These are phyloP conservation scores for Dothiorella sarmentorum DNA, from an alignment of 2,329 filamentous ascomycete genomes.

Conservation along the genomic window DNA sequence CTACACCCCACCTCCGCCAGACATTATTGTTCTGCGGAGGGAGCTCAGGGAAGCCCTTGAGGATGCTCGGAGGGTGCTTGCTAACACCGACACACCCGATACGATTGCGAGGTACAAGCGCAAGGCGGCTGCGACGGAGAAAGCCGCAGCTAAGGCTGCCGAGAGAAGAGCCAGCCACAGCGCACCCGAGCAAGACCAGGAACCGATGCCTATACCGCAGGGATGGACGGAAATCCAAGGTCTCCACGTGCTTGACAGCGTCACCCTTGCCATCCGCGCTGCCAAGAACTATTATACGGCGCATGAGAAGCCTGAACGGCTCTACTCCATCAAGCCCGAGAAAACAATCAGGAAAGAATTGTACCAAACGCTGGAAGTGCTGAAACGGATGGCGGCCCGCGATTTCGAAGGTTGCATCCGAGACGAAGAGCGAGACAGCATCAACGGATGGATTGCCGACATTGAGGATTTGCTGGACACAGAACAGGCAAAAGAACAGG, in stretches of 20 bases:
- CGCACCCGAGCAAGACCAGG: conserved; percentile 32
- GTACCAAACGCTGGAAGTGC: conserved; percentile 79
- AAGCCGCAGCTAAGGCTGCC: conserved; percentile 25
- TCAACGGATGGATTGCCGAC: conserved; percentile 74
- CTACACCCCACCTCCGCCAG: conserved; percentile 77
- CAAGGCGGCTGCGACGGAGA: conserved; percentile 17
- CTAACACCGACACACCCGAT: conserved; percentile 51
- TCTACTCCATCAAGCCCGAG: conserved; percentile 85
- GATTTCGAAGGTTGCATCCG: conserved; percentile 81
- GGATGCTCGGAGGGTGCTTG: conserved; percentile 65
- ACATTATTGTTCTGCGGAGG: conserved; percentile 71
- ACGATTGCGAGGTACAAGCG: conserved; percentile 18
- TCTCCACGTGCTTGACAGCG: conserved; percentile 85
- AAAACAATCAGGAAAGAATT: conserved; percentile 80
- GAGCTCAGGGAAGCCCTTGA: conserved; percentile 65
- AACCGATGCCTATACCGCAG: conserved; percentile 33
- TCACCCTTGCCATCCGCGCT: conserved; percentile 91
- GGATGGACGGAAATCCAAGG: conserved; percentile 86
- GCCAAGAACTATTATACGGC: conserved; percentile 96
- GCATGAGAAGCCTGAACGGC: conserved; percentile 79
- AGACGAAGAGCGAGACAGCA: conserved; percentile 70
- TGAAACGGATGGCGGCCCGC: conserved; percentile 86
- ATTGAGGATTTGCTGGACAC: conserved; percentile 72
- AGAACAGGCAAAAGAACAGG: conserved; percentile 73
- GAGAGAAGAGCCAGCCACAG: conserved; percentile 37